Conservation (phyloP, 78 protist species). For the Guillardia theta region DNA sequence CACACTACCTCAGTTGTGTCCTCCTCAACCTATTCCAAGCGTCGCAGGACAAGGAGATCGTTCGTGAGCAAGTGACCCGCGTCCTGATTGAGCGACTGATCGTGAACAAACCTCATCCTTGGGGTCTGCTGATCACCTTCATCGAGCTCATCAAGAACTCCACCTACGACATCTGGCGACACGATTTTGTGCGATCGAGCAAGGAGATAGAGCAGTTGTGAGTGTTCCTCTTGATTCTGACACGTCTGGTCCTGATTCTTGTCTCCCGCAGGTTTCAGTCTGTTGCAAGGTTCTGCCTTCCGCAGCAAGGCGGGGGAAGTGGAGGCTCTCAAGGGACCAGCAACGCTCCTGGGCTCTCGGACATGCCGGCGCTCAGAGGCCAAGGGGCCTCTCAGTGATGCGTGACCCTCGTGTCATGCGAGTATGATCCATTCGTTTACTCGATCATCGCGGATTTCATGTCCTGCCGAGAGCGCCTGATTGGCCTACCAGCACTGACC, state of each 20-base stretch:
- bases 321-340: background rate
- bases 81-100: constrained; percentile 96
- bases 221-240: no score
- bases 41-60: constrained; percentile 53
- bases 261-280: no score
- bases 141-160: constrained; percentile 91
- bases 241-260: no score
- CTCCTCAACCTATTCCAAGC: constrained; percentile 88
- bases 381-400: background rate
- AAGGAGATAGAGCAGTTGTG: constrained; percentile 89
- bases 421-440: no score
- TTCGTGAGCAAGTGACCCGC: constrained; percentile 66
- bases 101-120: constrained; percentile 95
- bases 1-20: constrained; percentile 91
- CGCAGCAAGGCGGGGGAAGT: background rate
- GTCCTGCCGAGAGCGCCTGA: no score
- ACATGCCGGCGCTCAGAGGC: background rate
- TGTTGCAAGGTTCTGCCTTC: constrained; percentile 73
- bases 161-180: constrained; percentile 86
- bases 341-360: background rate
- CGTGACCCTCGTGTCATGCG: no score
- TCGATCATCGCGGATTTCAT: no score
- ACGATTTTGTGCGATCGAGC: constrained; percentile 77
- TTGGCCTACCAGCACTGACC: no score
- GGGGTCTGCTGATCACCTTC: constrained; percentile 98